A percentile compares a stretch with the other conserved stretches of the same genome.
Evolutionary conservation across 192 early-diverging fungal species (phyloP).

Genomic region (Coemansia sp.): DNA sequence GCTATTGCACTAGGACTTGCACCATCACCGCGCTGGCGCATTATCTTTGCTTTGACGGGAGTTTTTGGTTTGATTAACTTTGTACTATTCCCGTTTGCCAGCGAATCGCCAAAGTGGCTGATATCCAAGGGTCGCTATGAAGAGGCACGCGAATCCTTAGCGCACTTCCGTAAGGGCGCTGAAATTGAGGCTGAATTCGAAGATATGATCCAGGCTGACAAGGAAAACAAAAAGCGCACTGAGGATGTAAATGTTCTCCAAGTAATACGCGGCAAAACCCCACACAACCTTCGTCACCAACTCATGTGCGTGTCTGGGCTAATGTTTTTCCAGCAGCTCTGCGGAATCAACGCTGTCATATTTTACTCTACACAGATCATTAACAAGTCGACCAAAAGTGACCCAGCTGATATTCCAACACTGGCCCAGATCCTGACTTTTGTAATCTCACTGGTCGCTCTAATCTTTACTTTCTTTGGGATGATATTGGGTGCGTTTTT

Average conservation of each 20-base stretch:
- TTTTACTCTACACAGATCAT: slow-evolving; percentile 89
- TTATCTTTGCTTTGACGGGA: slow-evolving; percentile 63
- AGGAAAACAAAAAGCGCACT: slow-evolving; percentile 41
- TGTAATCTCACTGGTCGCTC: slow-evolving; percentile 52
- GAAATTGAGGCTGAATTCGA: slow-evolving; percentile 63
- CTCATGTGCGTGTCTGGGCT: slow-evolving; percentile 64
- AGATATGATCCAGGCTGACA: slow-evolving; percentile 59
- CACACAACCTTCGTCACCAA: slow-evolving; percentile 60
- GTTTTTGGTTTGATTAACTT: slow-evolving; percentile 61
- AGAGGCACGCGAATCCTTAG: slow-evolving; percentile 59
- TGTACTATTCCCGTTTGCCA: slow-evolving; percentile 65
- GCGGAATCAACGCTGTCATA: slow-evolving; percentile 82
- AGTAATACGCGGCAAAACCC: slow-evolving; percentile 57
- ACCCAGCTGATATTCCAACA: slow-evolving; percentile 54
- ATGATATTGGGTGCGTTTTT: slow-evolving; percentile 65
- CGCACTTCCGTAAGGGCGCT: slow-evolving; percentile 56
- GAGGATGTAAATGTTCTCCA: slow-evolving; percentile 52
- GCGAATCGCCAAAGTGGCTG: slow-evolving; percentile 77
- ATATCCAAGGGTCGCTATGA: slow-evolving; percentile 62
- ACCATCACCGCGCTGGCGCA: slow-evolving; percentile 67
- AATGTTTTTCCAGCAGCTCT: slow-evolving; percentile 78
- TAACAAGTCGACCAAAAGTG: slow-evolving; percentile 50
- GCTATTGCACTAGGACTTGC: slow-evolving; percentile 63
- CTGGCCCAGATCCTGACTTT: slow-evolving; percentile 52
- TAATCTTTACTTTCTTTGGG: slow-evolving; percentile 46